Base-by-base conservation (phyloP, 2,329 filamentous ascomycete genomes). In the Lachnellula willkommii region DNA sequence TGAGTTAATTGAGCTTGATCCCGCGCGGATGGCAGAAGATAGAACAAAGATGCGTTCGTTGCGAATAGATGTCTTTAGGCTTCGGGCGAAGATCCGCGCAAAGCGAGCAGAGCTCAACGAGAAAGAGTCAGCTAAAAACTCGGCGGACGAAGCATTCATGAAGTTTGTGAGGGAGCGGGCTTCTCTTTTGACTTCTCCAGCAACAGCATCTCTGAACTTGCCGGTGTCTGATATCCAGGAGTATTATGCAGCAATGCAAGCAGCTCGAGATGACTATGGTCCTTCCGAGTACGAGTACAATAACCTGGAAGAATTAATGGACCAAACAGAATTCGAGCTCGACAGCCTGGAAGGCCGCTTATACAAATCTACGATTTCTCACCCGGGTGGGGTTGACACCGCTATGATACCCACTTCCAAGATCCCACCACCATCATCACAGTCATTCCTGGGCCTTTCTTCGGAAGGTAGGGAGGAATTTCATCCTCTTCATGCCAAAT, bases 211-310 rank as follows among this genome's bases (percentile, higher is more conserved):
- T 39, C 4, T 24, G 24, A 26, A 12, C 1, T 14, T 35, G 12
- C 45, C 22, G 12, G n/a, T 11, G 8, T 17, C 40, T 24, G 6
- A 24, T 17, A 15, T 55, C 8, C 47, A 57, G 5, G 17, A 37
- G 4, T 47, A 49, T 32, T 58, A 51, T 24, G 14, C 20, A 3
- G 46, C 37, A 14, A 49, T 62, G 51, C 52, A 64, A 39, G 17
- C 22, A 35, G 46, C 56, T 45, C 26, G 60, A 39, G 50, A 63
- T 53, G 55, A 64, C 17, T 63, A 62, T 46, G 63, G 63, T 4
- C 59, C 62, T 9, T 39, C 57, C 1, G 51, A 56, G 17, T 50
- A 59, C 24, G 58, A 65, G 26, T 60, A 55, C 28, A 58, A 45
- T 9, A 32, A 43, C 5, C 39, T 60, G 5, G 55, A 62, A 39